Conservation (phyloP, 139 green algal species). For the Trebouxia sp. region DNA sequence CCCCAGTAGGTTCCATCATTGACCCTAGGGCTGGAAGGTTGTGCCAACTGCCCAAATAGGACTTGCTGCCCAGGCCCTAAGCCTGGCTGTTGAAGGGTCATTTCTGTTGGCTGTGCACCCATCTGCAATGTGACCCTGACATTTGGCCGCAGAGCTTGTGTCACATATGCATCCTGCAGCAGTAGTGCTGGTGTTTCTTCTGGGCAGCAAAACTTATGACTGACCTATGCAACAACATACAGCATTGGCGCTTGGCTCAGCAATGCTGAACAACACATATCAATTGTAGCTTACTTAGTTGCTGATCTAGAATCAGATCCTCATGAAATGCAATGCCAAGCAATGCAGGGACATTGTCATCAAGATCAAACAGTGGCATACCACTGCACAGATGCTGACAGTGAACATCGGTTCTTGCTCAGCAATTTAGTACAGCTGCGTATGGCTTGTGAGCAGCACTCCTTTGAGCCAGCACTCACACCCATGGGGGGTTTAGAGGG, state of each 20-base stretch:
- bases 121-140: conserved; percentile 67
- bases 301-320: no score
- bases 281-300: no score
- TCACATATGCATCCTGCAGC: conserved; percentile 41
- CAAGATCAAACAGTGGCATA: no score
- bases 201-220: neutral
- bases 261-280: neutral
- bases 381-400: no score
- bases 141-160: conserved; percentile 35
- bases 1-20: conserved; percentile 83
- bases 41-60: conserved; percentile 38
- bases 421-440: no score
- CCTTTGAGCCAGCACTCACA: no score
- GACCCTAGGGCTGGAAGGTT: conserved; percentile 57
- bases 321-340: no score
- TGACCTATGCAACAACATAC: neutral
- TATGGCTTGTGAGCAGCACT: no score
- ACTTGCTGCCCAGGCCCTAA: neutral
- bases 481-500: no score
- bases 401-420: no score
- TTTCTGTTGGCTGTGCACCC: conserved; percentile 38
- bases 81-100: neutral
- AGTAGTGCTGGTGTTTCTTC: neutral
- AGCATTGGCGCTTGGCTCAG: neutral
- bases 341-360: no score